Conservation (phyloP, 2,329 filamentous ascomycete genomes). For the Exophiala phaeomuriformis region DNA sequence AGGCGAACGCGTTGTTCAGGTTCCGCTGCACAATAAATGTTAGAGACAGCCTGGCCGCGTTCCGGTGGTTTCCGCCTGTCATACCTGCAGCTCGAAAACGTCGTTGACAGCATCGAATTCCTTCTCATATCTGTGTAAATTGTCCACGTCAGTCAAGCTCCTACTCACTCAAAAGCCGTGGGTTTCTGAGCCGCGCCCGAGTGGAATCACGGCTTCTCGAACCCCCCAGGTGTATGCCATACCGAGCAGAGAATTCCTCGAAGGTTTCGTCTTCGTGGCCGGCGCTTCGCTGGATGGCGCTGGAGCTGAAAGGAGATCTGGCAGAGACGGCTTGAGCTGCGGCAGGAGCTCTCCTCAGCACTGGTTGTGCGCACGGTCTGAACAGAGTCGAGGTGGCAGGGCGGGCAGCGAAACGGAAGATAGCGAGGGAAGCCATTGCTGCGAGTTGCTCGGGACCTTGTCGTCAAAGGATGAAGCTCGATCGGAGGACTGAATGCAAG, state of each 20-base stretch:
- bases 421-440: slow-evolving; percentile 58
- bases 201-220: background rate
- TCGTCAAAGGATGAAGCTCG: slow-evolving; percentile 10
- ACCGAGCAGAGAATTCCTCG: slow-evolving; percentile 98
- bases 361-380: slow-evolving; percentile 22
- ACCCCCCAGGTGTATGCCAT: slow-evolving; percentile 34
- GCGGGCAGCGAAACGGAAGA: slow-evolving; percentile 66
- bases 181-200: too few species aligned
- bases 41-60: background rate
- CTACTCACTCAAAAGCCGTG: background rate
- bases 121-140: slow-evolving; percentile 78
- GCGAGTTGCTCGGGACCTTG: slow-evolving; percentile 18
- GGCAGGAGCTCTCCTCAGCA: slow-evolving; percentile 24
- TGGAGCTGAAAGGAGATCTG: slow-evolving; percentile 37
- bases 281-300: slow-evolving; percentile 49
- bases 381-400: slow-evolving; percentile 38
- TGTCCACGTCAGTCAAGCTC: slow-evolving; percentile 32
- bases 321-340: slow-evolving; percentile 21
- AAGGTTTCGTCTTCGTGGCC: slow-evolving; percentile 90
- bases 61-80: background rate
- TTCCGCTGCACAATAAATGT: slow-evolving; percentile 57
- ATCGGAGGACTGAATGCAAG: background rate
- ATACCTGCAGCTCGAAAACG: slow-evolving; percentile 98
- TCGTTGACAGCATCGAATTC: slow-evolving; percentile 97
- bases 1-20: slow-evolving; percentile 99